Base-by-base conservation (phyloP, 208 protist species). In the Vickermania spadyakhi region DNA sequence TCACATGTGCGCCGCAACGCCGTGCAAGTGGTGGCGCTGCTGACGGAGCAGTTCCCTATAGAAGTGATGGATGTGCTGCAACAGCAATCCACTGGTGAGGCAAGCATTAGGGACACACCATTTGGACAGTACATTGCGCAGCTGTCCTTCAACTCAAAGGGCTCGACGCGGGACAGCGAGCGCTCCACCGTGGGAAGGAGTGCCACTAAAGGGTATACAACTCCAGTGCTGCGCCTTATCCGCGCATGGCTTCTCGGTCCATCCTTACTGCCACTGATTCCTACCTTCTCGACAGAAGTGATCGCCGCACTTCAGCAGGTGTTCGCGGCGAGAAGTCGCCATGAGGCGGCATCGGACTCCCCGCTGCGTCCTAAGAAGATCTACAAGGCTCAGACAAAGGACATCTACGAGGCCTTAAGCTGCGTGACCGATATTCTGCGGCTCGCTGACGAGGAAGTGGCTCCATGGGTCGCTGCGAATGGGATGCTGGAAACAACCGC, bases 31-130 rank as follows among this genome's bases (percentile, higher is more conserved):
- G 79, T 88, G 30, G 70, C 75, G 26, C 64, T 75, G 50, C 62
- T 94, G n/a, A 84, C 72, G 29, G 87, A 94, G 67, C 81, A 90
- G 56, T 91, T 94, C 62, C 87, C 87, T 1, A 72, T 63, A 41
- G 76, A 90, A 36, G 60, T 76, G 29, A 85, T 89, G 72, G 61
- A 31, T 0, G 55, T 87, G 22, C 64, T 49, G 25, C 31, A 58
- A n/a, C 74, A 68, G 42, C 22, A 62, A 23, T 13, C 11, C 7
- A 5, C 7, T 21, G 11, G n/a, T 11, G 26, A 7, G 11, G 7
- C 11, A 4, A 22, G 26, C 28, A 13, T 66, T 1, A 31, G 45
- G n/a, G 50, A 62, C 22, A 61, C 67, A 22, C 52, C 77, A 60
- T 67, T 86, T 21, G 59, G 68, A 41, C 63, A 51, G 26, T 85